Percentiles rank a stretch among this genome's conserved stretches.
Conservation (phyloP, 345 rosid species). For the Bruguiera sexangula region DNA sequence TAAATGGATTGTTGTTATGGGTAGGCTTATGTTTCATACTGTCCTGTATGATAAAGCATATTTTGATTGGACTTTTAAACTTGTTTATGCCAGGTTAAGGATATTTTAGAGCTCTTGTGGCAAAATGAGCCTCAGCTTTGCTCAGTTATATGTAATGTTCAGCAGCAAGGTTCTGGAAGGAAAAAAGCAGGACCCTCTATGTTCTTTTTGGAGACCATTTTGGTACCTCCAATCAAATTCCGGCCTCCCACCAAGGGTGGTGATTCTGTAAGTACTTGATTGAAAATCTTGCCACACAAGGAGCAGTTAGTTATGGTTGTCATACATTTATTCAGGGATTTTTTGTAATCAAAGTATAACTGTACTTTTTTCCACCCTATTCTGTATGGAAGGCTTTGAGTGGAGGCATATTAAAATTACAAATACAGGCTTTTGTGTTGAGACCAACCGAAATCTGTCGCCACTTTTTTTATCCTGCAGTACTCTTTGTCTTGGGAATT, state of each 20-base stretch:
- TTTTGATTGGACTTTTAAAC: constrained; percentile 8
- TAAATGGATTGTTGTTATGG: constrained; percentile 3
- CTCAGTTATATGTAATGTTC: constrained; percentile 71
- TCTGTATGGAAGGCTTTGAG: background rate
- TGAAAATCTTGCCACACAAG: background rate
- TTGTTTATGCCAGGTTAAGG: constrained; percentile 51
- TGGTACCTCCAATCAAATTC: constrained; percentile 87
- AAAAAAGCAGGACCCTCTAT: constrained; percentile 47
- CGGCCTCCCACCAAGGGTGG: constrained; percentile 85
- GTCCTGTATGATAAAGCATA: background rate
- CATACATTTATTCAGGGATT: background rate
- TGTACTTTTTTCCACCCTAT: background rate
- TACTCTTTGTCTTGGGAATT: background rate
- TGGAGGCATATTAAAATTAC: too few species aligned
- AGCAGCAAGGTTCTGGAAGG: constrained; percentile 48
- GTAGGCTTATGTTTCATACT: background rate
- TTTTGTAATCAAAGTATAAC: background rate
- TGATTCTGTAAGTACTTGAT: constrained; percentile 65
- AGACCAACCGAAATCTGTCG: too few species aligned
- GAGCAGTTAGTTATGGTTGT: background rate
- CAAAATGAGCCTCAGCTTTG: constrained; percentile 74
- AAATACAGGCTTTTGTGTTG: too few species aligned
- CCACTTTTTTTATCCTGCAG: background rate
- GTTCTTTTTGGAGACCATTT: constrained; percentile 76
- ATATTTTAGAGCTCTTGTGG: constrained; percentile 62